phyloP scores from a whole-genome alignment of 345 rosid species.

The Eucalyptus guilfoylei region DNA sequence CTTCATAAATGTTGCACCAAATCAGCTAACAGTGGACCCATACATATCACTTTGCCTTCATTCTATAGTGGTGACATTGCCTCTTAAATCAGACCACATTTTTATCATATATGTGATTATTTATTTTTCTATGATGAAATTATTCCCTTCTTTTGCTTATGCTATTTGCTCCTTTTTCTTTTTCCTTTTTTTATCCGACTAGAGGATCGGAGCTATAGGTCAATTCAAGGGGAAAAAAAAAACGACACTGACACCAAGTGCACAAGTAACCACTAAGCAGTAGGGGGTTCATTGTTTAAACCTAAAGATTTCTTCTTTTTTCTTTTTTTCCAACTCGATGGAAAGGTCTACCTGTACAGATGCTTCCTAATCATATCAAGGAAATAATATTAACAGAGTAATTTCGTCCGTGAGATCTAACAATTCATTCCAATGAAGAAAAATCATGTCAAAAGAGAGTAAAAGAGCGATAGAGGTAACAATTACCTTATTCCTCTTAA shows the following conservation, averaged over 20 bases:
- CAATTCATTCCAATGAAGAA: neutral
- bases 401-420: rapidly evolving
- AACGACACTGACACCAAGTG: neutral
- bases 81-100: neutral
- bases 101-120: neutral
- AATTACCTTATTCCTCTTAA: neutral
- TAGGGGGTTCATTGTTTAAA: rapidly evolving
- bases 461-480: rapidly evolving
- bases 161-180: neutral
- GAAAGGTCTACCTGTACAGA: neutral
- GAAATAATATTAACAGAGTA: neutral
- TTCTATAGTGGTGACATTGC: neutral
- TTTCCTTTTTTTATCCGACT: neutral
- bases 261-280: neutral
- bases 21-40: neutral
- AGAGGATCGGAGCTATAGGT: rapidly evolving
- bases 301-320: rapidly evolving
- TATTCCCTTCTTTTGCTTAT: neutral
- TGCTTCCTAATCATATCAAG: neutral
- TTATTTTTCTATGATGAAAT: neutral
- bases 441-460: neutral
- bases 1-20: neutral
- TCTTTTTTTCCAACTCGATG: rapidly evolving
- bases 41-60: neutral
- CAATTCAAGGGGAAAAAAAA: neutral